Conservation (phyloP, 2,329 filamentous ascomycete genomes). For the Akanthomyces uredinophilus region DNA sequence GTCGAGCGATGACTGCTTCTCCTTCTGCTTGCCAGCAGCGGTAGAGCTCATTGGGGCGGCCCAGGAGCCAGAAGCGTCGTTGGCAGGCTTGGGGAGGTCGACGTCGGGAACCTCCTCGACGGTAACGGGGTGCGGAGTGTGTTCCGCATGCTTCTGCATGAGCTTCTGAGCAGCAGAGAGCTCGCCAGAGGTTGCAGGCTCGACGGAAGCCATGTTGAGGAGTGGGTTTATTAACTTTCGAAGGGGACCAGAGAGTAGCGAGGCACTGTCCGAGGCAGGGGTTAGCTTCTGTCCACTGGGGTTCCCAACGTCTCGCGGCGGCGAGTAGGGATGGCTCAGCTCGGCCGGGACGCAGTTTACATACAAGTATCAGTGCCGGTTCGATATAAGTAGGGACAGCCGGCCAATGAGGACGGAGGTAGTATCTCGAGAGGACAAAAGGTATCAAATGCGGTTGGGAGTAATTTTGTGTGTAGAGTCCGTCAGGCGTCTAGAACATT, state of each 20-base stretch:
- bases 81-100: slow-evolving; percentile 57
- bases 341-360: not conserved
- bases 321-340: not conserved
- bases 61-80: slow-evolving; percentile 42
- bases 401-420: not conserved
- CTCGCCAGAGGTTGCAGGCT: slow-evolving; percentile 30
- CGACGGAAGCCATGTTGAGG: slow-evolving; percentile 38
- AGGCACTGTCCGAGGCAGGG: not conserved
- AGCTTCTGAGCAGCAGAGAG: slow-evolving; percentile 57
- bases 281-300: not conserved
- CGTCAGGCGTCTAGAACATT: slow-evolving; percentile 35
- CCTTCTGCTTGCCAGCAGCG: slow-evolving; percentile 64
- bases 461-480: slow-evolving; percentile 14
- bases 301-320: not conserved
- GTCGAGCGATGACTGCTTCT: slow-evolving; percentile 54
- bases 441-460: slow-evolving; percentile 9
- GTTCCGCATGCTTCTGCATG: slow-evolving; percentile 55
- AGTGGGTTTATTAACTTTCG: slow-evolving; percentile 15
- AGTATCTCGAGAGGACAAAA: not conserved
- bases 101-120: slow-evolving; percentile 81
- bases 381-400: not conserved
- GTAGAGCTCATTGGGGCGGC: slow-evolving; percentile 53
- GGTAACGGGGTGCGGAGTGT: slow-evolving; percentile 52
- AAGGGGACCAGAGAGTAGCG: not conserved
- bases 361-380: not conserved